Evolutionary conservation across 2,329 filamentous ascomycete genomes (phyloP).

Genomic region (Tolypocladium sp.): DNA sequence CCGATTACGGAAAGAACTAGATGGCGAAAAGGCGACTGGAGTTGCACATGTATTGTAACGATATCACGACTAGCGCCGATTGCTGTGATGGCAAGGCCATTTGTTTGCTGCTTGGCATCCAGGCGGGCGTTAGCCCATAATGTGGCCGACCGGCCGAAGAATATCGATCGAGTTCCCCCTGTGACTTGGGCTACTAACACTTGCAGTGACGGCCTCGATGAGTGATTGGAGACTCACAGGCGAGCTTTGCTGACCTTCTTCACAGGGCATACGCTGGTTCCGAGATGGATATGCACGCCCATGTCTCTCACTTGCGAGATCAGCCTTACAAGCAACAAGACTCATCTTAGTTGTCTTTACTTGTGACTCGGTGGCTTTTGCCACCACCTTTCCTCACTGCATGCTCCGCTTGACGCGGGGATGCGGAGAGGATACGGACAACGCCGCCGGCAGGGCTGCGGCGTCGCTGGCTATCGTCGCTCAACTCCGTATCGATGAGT

Average conservation of each 20-base stretch:
- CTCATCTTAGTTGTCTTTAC: neutral
- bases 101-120: neutral
- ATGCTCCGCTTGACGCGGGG: conserved; percentile 33
- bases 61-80: conserved; percentile 4
- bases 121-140: neutral
- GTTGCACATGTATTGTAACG: conserved; percentile 7
- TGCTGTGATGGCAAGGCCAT: neutral
- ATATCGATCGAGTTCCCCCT: neutral
- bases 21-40: conserved; percentile 1
- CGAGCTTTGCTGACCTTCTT: neutral
- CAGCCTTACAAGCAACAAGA: neutral
- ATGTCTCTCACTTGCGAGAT: neutral
- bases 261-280: neutral
- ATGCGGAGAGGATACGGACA: conserved; percentile 35
- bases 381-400: conserved; percentile 43
- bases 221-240: neutral
- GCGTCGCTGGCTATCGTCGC: too few species aligned
- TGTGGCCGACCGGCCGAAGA: neutral
- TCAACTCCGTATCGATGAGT: neutral
- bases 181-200: conserved; percentile 15
- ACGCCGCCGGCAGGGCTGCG: too few species aligned
- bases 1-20: neutral
- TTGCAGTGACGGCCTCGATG: conserved; percentile 16
- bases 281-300: neutral
- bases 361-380: conserved; percentile 5